A percentile compares a stretch with the other conserved stretches of the same genome.
Conservation (phyloP, 805 yeast genomes). For the Zygosaccharomyces bailii region DNA sequence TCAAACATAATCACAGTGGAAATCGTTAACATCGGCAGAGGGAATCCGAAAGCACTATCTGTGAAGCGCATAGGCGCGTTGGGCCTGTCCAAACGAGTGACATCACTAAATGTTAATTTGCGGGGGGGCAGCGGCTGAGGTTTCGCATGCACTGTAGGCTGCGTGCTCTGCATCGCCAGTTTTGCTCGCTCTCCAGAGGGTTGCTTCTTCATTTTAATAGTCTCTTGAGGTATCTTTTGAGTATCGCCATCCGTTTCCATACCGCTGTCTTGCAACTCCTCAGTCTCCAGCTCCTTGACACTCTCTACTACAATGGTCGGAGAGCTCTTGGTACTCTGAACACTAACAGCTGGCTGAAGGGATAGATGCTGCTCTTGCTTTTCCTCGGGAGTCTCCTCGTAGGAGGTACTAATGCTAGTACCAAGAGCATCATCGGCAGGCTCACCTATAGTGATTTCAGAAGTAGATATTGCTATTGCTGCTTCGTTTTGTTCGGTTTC, state of each 20-base stretch:
- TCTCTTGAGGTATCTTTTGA: slow-evolving; percentile 17
- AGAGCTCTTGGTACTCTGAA: slow-evolving; percentile 14
- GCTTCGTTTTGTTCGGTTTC: background rate
- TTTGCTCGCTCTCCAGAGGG: slow-evolving; percentile 1
- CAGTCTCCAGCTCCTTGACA: slow-evolving; percentile 23
- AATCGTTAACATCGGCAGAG: slow-evolving; percentile 73
- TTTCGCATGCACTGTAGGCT: background rate
- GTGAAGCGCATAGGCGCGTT: slow-evolving; percentile 59
- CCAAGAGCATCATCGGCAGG: slow-evolving; percentile 13
- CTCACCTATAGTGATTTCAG: background rate
- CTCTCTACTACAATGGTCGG: slow-evolving; percentile 19
- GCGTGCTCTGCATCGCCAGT: background rate
- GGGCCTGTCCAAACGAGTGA: slow-evolving; percentile 41
- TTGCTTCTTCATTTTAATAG: slow-evolving; percentile 5
- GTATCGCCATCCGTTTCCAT: slow-evolving; percentile 3
- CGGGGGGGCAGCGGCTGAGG: slow-evolving; percentile 30
- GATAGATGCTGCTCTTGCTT: slow-evolving; percentile 10
- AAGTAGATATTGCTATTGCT: background rate
- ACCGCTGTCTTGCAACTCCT: slow-evolving; percentile 24
- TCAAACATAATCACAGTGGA: slow-evolving; percentile 79
- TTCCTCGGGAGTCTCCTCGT: background rate
- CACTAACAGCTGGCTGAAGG: slow-evolving; percentile 20
- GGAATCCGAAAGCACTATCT: slow-evolving; percentile 85
- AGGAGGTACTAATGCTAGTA: background rate
- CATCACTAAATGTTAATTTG: slow-evolving; percentile 37